Base-by-base conservation (phyloP, 1,284 basidiomycete species). In the Golubevia sp. region DNA sequence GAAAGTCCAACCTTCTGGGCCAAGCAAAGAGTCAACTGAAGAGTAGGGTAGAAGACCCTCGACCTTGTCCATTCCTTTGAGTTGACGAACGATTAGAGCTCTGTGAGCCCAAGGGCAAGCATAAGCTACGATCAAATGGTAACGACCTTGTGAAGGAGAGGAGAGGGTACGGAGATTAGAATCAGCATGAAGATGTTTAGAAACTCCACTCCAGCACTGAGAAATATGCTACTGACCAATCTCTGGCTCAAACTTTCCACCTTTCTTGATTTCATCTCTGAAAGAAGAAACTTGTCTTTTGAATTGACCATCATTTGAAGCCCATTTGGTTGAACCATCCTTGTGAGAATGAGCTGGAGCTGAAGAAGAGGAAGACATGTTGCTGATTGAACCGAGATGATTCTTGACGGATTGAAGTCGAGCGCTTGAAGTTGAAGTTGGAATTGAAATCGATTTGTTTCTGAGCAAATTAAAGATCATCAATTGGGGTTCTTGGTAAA, bases 11-110 rank as follows among this genome's bases (percentile, higher is more conserved):
- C 95, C 95, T 11, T 90, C 84, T 18, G 86, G 81, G 51, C 92
- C 92, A 89, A 97, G 91, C 76, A 88, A 89, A 1, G 95, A 93
- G 66, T 94, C 94, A 34, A 97, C 94, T 61, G 8, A 74, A 26
- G 27, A 54, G 55, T 51, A 67, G 56, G 62, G 75, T 21, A 63
- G 52, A 89, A 85, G 74, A 91, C 92, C 87, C 66, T 97, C 89
- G 67, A 93, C 86, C 49, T 91, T 88, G 71, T 98, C 92, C 44
- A 99, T 88, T 0, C 94, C 94, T 85, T 98, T 98, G 73, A 99
- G 88, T 84, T 92, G 89, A 72, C 95, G 88, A 2, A 91, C 87
- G 74, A 99, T 97, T 61, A 98, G 86, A 1, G 94, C 88, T 68
- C 96, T 88, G 57, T 94, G 94, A 0, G 96, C 96, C 95, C 96